Evolutionary conservation across 1,139 yeast species (phyloP).

Genomic region (Suhomyces wounanorum): DNA sequence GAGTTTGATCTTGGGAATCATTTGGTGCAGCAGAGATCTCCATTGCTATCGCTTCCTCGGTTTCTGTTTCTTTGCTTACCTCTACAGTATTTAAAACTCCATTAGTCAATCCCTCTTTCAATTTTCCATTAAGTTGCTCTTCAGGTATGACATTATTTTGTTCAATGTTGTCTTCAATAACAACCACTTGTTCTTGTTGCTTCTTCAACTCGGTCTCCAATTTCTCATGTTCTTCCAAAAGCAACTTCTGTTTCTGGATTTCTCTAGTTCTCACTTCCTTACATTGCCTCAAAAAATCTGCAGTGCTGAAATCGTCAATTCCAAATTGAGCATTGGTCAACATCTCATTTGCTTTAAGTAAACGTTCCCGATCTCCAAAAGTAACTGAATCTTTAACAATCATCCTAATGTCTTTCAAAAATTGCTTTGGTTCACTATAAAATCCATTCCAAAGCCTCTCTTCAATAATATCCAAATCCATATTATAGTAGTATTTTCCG

Average conservation of each 20-base stretch:
- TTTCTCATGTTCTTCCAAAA: slow-evolving; percentile 40
- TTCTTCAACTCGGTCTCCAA: slow-evolving; percentile 30
- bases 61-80: background rate
- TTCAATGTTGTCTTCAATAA: background rate
- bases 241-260: slow-evolving; percentile 50
- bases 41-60: background rate
- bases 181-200: slow-evolving; percentile 17
- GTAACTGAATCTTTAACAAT: slow-evolving; percentile 78
- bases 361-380: slow-evolving; percentile 79
- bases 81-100: background rate
- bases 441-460: slow-evolving; percentile 97
- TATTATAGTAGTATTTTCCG: slow-evolving; percentile 73
- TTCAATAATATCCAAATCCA: slow-evolving; percentile 92
- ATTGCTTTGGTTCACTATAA: slow-evolving; percentile 91
- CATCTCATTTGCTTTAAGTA: slow-evolving; percentile 93
- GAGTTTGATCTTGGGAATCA: background rate
- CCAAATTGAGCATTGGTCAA: slow-evolving; percentile 95
- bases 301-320: slow-evolving; percentile 80
- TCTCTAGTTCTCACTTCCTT: slow-evolving; percentile 74
- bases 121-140: background rate
- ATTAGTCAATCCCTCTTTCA: background rate
- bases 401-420: slow-evolving; percentile 78
- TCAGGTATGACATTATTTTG: background rate
- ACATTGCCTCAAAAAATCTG: slow-evolving; percentile 76
- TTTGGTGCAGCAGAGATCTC: background rate